Conservation (phyloP, 164 flowering plant genomes). For the Aristolochia contorta region DNA sequence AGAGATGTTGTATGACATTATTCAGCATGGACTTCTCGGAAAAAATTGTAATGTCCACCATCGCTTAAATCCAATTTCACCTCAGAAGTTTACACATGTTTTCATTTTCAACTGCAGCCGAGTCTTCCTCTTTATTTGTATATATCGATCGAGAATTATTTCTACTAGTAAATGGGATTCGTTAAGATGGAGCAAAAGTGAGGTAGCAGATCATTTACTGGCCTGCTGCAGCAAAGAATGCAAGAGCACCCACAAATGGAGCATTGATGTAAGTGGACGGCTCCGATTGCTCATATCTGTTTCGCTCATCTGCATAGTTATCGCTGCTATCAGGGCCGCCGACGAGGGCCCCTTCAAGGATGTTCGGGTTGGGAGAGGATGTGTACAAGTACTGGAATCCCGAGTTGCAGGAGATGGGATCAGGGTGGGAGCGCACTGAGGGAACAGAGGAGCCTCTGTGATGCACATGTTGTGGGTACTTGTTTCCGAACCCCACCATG, state of each 20-base stretch:
- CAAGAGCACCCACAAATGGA: conserved; percentile 2
- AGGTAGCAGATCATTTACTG: background rate
- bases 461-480: conserved; percentile 60
- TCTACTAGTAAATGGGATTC: too few species aligned
- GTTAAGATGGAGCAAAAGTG: background rate
- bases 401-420: conserved; percentile 38
- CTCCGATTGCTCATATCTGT: conserved; percentile 73
- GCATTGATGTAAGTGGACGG: conserved; percentile 53
- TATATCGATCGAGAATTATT: too few species aligned
- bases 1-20: too few species aligned
- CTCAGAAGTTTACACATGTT: too few species aligned
- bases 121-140: too few species aligned
- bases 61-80: too few species aligned
- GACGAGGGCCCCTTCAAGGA: conserved; percentile 61
- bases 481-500: conserved; percentile 81
- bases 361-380: conserved; percentile 59
- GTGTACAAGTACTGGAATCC: conserved; percentile 58
- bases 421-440: conserved; percentile 49
- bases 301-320: conserved; percentile 52
- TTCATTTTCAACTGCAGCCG: too few species aligned
- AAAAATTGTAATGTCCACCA: too few species aligned
- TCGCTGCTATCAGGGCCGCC: conserved; percentile 79
- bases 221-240: conserved; percentile 1
- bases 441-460: conserved; percentile 86
- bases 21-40: too few species aligned